Conservation (phyloP, 2,329 filamentous ascomycete genomes). For the Pyrenophora graminea region DNA sequence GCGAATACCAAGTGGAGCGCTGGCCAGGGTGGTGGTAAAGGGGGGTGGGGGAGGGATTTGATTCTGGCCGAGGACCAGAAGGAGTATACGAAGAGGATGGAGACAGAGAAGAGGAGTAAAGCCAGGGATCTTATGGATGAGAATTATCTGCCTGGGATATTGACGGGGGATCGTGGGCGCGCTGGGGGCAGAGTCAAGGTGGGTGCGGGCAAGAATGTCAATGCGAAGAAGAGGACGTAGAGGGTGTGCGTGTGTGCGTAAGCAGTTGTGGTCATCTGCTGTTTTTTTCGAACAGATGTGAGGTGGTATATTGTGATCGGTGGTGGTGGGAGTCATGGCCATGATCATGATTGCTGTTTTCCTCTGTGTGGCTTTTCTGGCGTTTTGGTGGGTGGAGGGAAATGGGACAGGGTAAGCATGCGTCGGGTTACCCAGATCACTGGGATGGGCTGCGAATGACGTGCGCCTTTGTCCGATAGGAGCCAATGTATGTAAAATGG, state of each 20-base stretch:
- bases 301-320: too few species aligned
- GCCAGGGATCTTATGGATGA: constrained; percentile 91
- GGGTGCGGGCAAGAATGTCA: constrained; percentile 84
- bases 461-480: too few species aligned
- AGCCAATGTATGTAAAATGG: too few species aligned
- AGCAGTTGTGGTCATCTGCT: too few species aligned
- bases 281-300: too few species aligned
- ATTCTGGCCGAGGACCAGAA: constrained; percentile 95
- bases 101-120: constrained; percentile 67
- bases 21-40: constrained; percentile 73
- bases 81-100: constrained; percentile 73
- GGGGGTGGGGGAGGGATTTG: constrained; percentile 81
- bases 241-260: too few species aligned
- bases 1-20: constrained; percentile 58
- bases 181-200: constrained; percentile 72
- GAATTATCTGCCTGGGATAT: constrained; percentile 83
- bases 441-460: neutral
- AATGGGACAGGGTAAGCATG: neutral
- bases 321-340: too few species aligned
- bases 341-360: too few species aligned
- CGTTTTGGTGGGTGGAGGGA: too few species aligned
- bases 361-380: too few species aligned
- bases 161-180: constrained; percentile 76
- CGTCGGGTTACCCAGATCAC: constrained; percentile 2
- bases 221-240: constrained; percentile 67